phyloP scores from a whole-genome alignment of 208 protist species.

The Acanthamoeba castellanii region DNA sequence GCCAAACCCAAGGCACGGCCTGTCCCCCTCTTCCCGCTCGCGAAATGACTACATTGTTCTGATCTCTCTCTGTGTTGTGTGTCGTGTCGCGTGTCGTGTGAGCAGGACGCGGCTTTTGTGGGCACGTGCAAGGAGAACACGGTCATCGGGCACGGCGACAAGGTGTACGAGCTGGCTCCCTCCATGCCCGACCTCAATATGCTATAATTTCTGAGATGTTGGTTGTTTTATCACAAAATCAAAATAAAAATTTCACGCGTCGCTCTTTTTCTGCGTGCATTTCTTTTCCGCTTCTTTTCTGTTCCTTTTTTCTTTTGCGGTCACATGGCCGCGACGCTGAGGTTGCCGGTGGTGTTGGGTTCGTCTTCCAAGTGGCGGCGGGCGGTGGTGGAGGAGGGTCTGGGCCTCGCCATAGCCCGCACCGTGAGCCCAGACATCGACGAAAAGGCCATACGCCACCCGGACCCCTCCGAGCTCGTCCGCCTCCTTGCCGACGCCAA shows the following conservation, averaged over 20 bases:
- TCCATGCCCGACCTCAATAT: constrained; percentile 32
- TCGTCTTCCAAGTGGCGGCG: constrained; percentile 84
- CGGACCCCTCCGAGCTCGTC: constrained; percentile 76
- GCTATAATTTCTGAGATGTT: background rate
- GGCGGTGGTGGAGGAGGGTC: constrained; percentile 73
- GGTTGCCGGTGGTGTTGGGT: constrained; percentile 78
- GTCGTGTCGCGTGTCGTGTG: too few relatives aligned
- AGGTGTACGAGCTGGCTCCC: constrained; percentile 48
- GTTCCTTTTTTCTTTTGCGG: too few relatives aligned
- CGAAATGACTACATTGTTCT: background rate
- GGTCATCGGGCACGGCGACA: background rate
- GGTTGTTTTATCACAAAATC: too few relatives aligned
- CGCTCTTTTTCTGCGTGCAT: too few relatives aligned
- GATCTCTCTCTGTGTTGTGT: background rate
- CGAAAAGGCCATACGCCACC: constrained; percentile 84
- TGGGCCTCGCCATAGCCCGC: constrained; percentile 64
- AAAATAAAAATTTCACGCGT: too few relatives aligned
- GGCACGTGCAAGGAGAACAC: constrained; percentile 28
- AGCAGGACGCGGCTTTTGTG: background rate
- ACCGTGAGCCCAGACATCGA: constrained; percentile 85
- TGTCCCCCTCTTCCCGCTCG: background rate
- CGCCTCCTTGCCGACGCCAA: constrained; percentile 79
- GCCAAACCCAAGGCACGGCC: background rate
- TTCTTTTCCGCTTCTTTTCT: too few relatives aligned
- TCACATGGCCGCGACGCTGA: background rate